A percentile compares a stretch with the other conserved stretches of the same genome.
Evolutionary conservation across 2,329 filamentous ascomycete genomes (phyloP).

Genomic region (Cladobotryum mycophilum): DNA sequence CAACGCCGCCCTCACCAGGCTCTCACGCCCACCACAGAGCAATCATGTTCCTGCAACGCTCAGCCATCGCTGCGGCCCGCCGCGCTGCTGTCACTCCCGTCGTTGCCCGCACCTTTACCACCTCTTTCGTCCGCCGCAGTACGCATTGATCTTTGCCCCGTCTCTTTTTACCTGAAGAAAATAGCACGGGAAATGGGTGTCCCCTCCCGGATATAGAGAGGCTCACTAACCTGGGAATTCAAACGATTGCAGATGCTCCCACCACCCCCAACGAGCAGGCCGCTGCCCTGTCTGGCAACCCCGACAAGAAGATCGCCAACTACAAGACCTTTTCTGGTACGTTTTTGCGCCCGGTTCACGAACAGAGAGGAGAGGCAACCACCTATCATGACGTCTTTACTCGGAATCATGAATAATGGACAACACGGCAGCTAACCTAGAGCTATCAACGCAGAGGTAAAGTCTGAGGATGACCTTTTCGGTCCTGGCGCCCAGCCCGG

Average conservation of each 20-base stretch:
- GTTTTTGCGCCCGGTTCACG: slow-evolving; percentile 17
- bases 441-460: slow-evolving; percentile 60
- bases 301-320: slow-evolving; percentile 40
- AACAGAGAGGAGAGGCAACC: too few species aligned
- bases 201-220: background rate
- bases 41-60: slow-evolving; percentile 59
- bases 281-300: slow-evolving; percentile 29
- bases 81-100: slow-evolving; percentile 48
- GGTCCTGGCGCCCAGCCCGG: slow-evolving; percentile 75
- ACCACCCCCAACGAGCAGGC: slow-evolving; percentile 31
- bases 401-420: slow-evolving; percentile 10
- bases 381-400: slow-evolving; percentile 9
- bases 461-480: slow-evolving; percentile 72
- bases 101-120: slow-evolving; percentile 54
- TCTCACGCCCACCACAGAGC: slow-evolving; percentile 17
- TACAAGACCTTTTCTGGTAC: slow-evolving; percentile 45
- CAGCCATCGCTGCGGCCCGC: slow-evolving; percentile 54
- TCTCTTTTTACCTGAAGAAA: slow-evolving; percentile 1
- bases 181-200: background rate
- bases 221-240: background rate
- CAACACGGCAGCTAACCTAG: too few species aligned
- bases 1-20: slow-evolving; percentile 17
- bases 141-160: slow-evolving; percentile 19
- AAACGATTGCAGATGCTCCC: slow-evolving; percentile 16
- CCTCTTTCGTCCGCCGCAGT: slow-evolving; percentile 56